Percentiles rank a stretch among this genome's conserved stretches.
Evolutionary conservation across 176 grass and related monocot genomes (phyloP).

Genomic region (Otatea glauca): DNA sequence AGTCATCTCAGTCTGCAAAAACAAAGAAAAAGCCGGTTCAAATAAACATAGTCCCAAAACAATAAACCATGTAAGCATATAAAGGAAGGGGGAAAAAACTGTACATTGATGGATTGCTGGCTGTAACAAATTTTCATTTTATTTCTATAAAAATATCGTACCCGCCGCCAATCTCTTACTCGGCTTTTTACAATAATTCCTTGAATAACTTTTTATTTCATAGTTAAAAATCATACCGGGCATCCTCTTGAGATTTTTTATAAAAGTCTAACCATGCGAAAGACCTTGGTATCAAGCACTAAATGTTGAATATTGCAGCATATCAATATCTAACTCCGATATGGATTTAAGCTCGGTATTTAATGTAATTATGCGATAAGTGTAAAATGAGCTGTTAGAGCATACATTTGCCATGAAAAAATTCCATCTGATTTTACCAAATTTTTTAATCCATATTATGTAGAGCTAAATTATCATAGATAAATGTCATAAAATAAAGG

Average conservation of each 20-base stretch:
- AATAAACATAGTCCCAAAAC: neutral
- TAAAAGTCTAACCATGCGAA: no score
- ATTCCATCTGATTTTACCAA: neutral
- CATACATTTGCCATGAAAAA: slow-evolving; percentile 3
- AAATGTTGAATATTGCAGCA: neutral
- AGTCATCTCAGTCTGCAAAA: slow-evolving; percentile 95
- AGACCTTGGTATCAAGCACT: no score
- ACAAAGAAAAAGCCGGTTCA: slow-evolving; percentile 10
- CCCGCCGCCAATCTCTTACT: slow-evolving; percentile 12
- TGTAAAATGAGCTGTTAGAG: neutral
- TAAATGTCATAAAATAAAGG: slow-evolving; percentile 15
- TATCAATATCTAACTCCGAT: slow-evolving; percentile 16
- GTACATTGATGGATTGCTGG: neutral
- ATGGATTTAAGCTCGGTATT: neutral
- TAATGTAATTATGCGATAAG: neutral
- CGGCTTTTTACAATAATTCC: slow-evolving; percentile 1
- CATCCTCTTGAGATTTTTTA: neutral
- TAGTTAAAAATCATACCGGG: neutral
- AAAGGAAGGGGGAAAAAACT: slow-evolving; percentile 22
- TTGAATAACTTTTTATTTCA: neutral
- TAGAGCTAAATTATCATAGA: slow-evolving; percentile 11
- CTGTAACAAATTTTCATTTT: neutral
- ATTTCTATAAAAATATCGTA: neutral
- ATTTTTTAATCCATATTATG: neutral
- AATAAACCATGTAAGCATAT: slow-evolving; percentile 12